Conservation (phyloP, 495 filamentous ascomycete genomes). For the Thozetella sp. region DNA sequence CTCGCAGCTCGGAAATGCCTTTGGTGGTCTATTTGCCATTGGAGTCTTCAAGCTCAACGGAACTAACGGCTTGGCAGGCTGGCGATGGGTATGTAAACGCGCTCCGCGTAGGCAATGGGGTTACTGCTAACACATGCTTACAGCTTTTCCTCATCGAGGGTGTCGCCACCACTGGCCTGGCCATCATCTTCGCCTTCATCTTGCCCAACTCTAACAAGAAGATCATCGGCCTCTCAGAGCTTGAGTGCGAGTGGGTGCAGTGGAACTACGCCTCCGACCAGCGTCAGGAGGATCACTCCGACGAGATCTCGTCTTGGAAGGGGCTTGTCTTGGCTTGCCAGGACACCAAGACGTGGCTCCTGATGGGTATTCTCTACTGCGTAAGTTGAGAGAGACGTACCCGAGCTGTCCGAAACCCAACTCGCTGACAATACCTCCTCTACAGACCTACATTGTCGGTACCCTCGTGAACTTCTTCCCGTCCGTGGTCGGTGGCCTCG, state of each 20-base stretch:
- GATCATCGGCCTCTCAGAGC: conserved; percentile 6
- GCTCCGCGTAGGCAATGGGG: conserved; percentile 14
- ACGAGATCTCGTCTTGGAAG: conserved; percentile 13
- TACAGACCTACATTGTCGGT: conserved; percentile 10
- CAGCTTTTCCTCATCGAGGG: conserved; percentile 58
- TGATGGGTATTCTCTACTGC: conserved; percentile 15
- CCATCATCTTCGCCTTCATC: conserved; percentile 55
- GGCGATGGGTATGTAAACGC: conserved; percentile 44
- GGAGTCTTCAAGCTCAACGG: conserved; percentile 46
- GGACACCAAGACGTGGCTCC: conserved; percentile 17
- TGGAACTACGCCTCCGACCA: conserved; percentile 16
- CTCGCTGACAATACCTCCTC: background rate
- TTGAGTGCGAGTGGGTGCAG: conserved; percentile 16
- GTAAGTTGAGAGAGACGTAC: background rate
- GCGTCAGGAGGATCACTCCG: conserved; percentile 10
- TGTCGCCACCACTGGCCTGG: conserved; percentile 48
- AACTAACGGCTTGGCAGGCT: conserved; percentile 38
- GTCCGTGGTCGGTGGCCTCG: conserved; percentile 15
- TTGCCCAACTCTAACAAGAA: conserved; percentile 46
- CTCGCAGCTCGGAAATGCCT: conserved; percentile 49
- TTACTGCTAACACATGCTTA: conserved; percentile 24
- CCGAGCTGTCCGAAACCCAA: background rate
- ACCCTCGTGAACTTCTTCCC: conserved; percentile 22
- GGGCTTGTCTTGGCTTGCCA: conserved; percentile 11
- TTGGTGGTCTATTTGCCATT: conserved; percentile 52